phyloP scores from a whole-genome alignment of 768 basidiomycete species.

The Dioszegia crocea region DNA sequence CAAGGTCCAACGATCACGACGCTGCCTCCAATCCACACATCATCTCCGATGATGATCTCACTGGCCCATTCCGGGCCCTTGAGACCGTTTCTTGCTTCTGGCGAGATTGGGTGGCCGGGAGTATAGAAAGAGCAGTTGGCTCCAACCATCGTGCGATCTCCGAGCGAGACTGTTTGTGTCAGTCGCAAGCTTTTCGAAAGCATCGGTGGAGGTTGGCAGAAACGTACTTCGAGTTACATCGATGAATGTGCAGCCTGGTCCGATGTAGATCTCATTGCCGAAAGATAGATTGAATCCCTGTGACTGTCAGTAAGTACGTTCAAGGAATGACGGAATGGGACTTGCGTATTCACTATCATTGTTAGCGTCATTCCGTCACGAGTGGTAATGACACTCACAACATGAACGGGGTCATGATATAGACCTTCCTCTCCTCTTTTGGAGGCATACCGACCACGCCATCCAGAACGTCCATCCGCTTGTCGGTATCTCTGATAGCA shows the following conservation, averaged over 20 bases:
- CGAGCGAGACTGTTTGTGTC: constrained; percentile 36
- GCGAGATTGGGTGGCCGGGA: constrained; percentile 16
- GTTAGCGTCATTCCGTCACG: background rate
- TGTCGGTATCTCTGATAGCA: constrained; percentile 12
- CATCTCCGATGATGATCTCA: constrained; percentile 47
- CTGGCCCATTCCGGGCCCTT: constrained; percentile 44
- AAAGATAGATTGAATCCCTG: constrained; percentile 44
- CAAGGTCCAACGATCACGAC: constrained; percentile 45
- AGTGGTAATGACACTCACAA: constrained; percentile 6
- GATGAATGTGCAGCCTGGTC: constrained; percentile 32
- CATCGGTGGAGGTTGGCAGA: no score
- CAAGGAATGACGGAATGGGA: background rate
- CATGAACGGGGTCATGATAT: constrained; percentile 27
- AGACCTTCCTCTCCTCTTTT: constrained; percentile 11
- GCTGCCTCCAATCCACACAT: constrained; percentile 51
- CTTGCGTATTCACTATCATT: constrained; percentile 35
- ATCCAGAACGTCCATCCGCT: constrained; percentile 19
- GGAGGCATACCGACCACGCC: constrained; percentile 11
- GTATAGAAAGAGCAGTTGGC: constrained; percentile 20
- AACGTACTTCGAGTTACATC: constrained; percentile 42
- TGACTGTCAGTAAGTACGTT: no score
- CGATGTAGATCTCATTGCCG: constrained; percentile 35
- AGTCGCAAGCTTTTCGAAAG: no score
- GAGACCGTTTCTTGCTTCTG: constrained; percentile 43
- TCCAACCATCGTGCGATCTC: constrained; percentile 44